Conservation (phyloP, 1,139 yeast species). For the Candida gigantensis region DNA sequence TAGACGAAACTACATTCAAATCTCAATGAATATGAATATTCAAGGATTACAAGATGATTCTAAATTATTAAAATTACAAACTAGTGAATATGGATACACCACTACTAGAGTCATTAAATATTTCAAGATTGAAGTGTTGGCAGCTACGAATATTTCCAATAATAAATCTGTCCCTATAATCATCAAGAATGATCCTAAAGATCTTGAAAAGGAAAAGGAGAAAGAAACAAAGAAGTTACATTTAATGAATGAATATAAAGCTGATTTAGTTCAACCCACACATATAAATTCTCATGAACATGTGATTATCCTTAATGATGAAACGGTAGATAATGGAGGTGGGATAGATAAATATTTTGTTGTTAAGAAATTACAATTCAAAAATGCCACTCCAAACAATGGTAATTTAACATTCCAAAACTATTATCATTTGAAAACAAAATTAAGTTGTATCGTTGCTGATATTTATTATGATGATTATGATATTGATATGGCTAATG, state of each 20-base stretch:
- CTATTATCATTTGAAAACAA: slow-evolving; percentile 51
- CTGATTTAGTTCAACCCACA: slow-evolving; percentile 23
- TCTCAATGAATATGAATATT: slow-evolving; percentile 37
- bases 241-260: slow-evolving; percentile 16
- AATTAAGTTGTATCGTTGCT: slow-evolving; percentile 48
- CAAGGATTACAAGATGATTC: slow-evolving; percentile 29
- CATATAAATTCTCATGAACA: slow-evolving; percentile 29
- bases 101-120: slow-evolving; percentile 40
- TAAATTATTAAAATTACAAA: slow-evolving; percentile 34
- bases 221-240: slow-evolving; percentile 19
- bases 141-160: slow-evolving; percentile 34
- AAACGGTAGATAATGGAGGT: slow-evolving; percentile 21
- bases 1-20: slow-evolving; percentile 46
- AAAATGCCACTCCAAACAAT: slow-evolving; percentile 65
- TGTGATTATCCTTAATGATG: slow-evolving; percentile 32
- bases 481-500: slow-evolving; percentile 29
- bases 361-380: slow-evolving; percentile 53
- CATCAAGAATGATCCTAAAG: slow-evolving; percentile 22
- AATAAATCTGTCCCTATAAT: slow-evolving; percentile 33
- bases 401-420: slow-evolving; percentile 59
- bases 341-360: slow-evolving; percentile 36
- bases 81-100: slow-evolving; percentile 38
- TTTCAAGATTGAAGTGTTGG: slow-evolving; percentile 42
- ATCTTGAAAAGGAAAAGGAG: slow-evolving; percentile 27
- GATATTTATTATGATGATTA: slow-evolving; percentile 46